phyloP scores from a whole-genome alignment of 1,284 basidiomycete genomes.

The Pascua sp. region DNA sequence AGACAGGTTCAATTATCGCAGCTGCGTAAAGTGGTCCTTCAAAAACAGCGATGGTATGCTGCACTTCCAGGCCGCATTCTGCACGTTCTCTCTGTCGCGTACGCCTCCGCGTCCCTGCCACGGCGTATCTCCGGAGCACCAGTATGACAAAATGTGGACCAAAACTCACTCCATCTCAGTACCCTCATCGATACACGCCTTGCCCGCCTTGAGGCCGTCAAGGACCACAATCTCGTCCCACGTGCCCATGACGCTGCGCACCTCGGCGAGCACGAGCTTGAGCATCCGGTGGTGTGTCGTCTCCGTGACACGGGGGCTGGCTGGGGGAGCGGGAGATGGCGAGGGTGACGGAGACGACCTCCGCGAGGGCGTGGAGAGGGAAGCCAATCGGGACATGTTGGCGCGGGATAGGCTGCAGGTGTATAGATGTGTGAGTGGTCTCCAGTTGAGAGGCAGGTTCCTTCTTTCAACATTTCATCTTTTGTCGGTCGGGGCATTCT shows the following conservation, averaged over 20 bases:
- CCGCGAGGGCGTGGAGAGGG: conserved; percentile 52
- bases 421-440: background rate
- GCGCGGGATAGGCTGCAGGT: too few relatives aligned
- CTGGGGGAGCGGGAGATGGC: conserved; percentile 28
- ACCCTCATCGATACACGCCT: conserved; percentile 34
- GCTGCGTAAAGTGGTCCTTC: too few relatives aligned
- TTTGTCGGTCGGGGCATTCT: too few relatives aligned
- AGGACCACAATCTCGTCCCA: conserved; percentile 43
- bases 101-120: too few relatives aligned
- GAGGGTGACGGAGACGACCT: conserved; percentile 48
- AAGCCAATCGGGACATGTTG: conserved; percentile 17
- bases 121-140: too few relatives aligned
- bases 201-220: conserved; percentile 41
- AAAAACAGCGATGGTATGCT: background rate
- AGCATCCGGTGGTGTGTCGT: conserved; percentile 45
- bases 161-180: conserved; percentile 40
- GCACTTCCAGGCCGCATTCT: too few relatives aligned
- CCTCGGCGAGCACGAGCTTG: conserved; percentile 35
- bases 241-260: conserved; percentile 28
- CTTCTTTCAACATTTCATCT: too few relatives aligned
- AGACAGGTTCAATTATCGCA: too few relatives aligned
- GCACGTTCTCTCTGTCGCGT: too few relatives aligned
- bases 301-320: conserved; percentile 21
- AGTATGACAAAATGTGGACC: background rate
- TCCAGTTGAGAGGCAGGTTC: background rate